A percentile compares a stretch with the other conserved stretches of the same genome.
Evolutionary conservation across 2,329 filamentous ascomycete species (phyloP).

Genomic region (Zarea fungicola): DNA sequence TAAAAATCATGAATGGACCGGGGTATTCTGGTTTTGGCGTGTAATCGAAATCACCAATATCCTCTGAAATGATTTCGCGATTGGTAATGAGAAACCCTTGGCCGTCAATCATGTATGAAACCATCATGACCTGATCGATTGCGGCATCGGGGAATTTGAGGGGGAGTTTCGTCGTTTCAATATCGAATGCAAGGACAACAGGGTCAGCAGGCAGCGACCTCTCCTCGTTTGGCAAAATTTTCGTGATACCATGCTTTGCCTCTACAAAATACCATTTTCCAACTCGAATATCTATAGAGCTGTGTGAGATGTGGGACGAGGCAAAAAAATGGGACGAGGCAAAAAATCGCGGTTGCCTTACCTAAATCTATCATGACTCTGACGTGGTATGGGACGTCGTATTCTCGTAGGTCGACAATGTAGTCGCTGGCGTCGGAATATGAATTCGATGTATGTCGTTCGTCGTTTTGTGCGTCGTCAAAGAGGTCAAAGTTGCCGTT

Average conservation of each 20-base stretch:
- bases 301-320: background rate
- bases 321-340: too few species aligned
- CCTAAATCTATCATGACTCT: constrained; percentile 94
- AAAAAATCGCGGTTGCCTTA: constrained; percentile 27
- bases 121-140: constrained; percentile 99
- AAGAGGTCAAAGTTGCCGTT: constrained; percentile 90
- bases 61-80: constrained; percentile 93
- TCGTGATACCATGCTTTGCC: constrained; percentile 83
- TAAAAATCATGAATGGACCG: constrained; percentile 96
- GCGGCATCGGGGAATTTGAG: constrained; percentile 94
- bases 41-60: constrained; percentile 97
- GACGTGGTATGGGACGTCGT: constrained; percentile 98
- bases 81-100: constrained; percentile 98
- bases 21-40: constrained; percentile 95
- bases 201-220: constrained; percentile 87
- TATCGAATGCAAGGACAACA: constrained; percentile 98
- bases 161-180: constrained; percentile 92
- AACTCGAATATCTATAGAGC: constrained; percentile 74
- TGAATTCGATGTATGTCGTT: constrained; percentile 68
- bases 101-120: constrained; percentile 99
- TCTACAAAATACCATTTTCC: constrained; percentile 97
- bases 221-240: constrained; percentile 79
- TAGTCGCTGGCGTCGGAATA: constrained; percentile 91
- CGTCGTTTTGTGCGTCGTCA: constrained; percentile 77
- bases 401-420: constrained; percentile 97